A percentile compares a stretch with the other conserved stretches of the same genome.
phyloP scores from a whole-genome alignment of 2,329 filamentous ascomycete genomes.

The Hymenotorrendiella dingleyae region DNA sequence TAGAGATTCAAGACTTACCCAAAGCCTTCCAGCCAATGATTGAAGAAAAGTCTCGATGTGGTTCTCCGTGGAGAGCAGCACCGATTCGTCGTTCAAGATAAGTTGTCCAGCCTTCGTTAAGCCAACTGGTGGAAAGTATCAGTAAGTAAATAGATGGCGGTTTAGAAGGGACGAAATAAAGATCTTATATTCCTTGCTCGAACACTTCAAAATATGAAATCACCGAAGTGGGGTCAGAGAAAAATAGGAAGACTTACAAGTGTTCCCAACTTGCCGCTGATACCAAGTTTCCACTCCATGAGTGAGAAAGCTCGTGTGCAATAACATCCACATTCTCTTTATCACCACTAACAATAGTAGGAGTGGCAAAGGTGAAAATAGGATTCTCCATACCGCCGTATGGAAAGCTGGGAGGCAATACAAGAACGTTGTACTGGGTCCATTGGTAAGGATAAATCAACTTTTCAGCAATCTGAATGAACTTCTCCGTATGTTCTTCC shows the following conservation, averaged over 20 bases:
- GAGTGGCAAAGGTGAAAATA: constrained; percentile 90
- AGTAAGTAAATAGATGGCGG: background rate
- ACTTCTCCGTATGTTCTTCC: constrained; percentile 84
- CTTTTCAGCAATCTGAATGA: constrained; percentile 79
- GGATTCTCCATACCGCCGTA: constrained; percentile 93
- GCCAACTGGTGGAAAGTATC: constrained; percentile 42
- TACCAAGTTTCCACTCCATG: constrained; percentile 86
- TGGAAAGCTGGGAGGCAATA: constrained; percentile 84
- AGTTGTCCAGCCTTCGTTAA: constrained; percentile 83
- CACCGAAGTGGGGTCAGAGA: background rate
- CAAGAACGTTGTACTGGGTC: constrained; percentile 91
- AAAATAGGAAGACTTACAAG: constrained; percentile 45
- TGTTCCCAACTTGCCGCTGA: constrained; percentile 78
- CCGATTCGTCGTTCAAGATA: constrained; percentile 87
- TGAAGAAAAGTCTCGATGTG: constrained; percentile 86
- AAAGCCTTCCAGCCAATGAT: constrained; percentile 89
- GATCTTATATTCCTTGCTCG: no score
- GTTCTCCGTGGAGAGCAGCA: constrained; percentile 70
- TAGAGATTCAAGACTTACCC: constrained; percentile 26
- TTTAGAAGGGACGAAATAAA: no score
- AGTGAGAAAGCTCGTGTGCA: constrained; percentile 72
- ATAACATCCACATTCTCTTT: constrained; percentile 93
- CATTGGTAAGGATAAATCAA: constrained; percentile 83
- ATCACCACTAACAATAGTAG: constrained; percentile 86
- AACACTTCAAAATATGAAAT: background rate